Conservation (phyloP, 768 basidiomycete genomes). For the Strobilomyces dryophilus region DNA sequence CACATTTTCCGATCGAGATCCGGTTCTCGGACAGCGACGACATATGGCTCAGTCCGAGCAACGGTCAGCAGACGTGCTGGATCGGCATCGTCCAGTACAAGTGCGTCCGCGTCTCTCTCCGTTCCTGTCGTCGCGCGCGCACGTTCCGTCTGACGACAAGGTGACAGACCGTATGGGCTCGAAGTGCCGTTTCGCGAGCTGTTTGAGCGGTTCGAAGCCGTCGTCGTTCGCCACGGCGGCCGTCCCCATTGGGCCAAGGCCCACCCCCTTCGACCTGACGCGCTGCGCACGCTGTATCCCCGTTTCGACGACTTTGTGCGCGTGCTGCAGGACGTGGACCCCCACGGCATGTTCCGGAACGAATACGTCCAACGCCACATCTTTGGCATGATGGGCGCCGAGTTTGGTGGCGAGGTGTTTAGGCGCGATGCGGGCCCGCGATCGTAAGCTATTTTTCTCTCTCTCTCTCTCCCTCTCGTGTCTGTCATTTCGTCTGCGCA, state of each 20-base stretch:
- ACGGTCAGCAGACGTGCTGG: slow-evolving; percentile 78
- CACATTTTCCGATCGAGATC: slow-evolving; percentile 92
- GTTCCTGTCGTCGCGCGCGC: not conserved
- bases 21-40: slow-evolving; percentile 86
- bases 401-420: slow-evolving; percentile 44
- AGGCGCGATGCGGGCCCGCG: slow-evolving; percentile 28
- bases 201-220: slow-evolving; percentile 72
- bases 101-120: slow-evolving; percentile 42
- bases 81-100: slow-evolving; percentile 98
- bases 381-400: slow-evolving; percentile 50
- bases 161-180: slow-evolving; percentile 73
- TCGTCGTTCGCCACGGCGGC: slow-evolving; percentile 66
- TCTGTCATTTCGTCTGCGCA: too few species aligned
- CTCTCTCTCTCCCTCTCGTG: not conserved
- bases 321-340: slow-evolving; percentile 69
- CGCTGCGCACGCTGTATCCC: slow-evolving; percentile 70
- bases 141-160: slow-evolving; percentile 2
- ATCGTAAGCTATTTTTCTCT: slow-evolving; percentile 1
- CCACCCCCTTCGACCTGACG: slow-evolving; percentile 63
- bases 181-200: slow-evolving; percentile 76
- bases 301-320: slow-evolving; percentile 71
- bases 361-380: slow-evolving; percentile 89
- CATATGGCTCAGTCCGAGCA: slow-evolving; percentile 91
- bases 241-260: slow-evolving; percentile 97
- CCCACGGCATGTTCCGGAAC: slow-evolving; percentile 74